Base-by-base conservation (phyloP, 2,329 filamentous ascomycete genomes). In the Microdochium nivale region DNA sequence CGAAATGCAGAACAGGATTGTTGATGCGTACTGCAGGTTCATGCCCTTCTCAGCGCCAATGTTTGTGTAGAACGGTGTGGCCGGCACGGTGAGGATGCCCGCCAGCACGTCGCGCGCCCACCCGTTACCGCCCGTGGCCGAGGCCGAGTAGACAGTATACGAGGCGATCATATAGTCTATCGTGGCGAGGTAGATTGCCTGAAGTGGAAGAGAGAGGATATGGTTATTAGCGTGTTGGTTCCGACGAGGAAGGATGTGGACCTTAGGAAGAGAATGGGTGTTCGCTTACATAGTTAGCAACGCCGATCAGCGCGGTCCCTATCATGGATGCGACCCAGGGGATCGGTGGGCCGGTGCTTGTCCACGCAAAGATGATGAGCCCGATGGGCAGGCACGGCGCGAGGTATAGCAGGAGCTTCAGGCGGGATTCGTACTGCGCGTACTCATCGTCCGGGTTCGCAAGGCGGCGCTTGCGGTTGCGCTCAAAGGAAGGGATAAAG, bases 111-210 rank as follows among this genome's bases (percentile, higher is more conserved):
- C 83, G 57, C 83, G 74, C 32, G 81, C 75, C 68, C 82, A 84
- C 19, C 81, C 83, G 58, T 87, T 86, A 19, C 83, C 83, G 47
- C 83, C 83, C 0, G 81, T 85, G 0, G 83, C 83, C 1, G 80
- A 84, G 11, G 83, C 82, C 2, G 82, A 80, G 64, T 84, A 86
- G 0, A 78, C 78, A 0, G 82, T 83, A 58, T 87, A 87, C 5
- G 82, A 81, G 54, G 78, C 82, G 54, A 86, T 79, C 76, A 84
- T 83, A 62, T 85, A 85, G 59, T 85, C 81, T 55, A 86, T 83
- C 2, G 80, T 84, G 23, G 81, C 80, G 76, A 84, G 83, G 67
- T 86, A 84, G 53, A 84, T 84, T 27, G 71, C n/a, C 23, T 48
- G 5, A 5, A 30, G 11, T 13, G 16, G 9, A 44, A 13, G 9